Evolutionary conservation across 2,329 filamentous ascomycete genomes (phyloP).

Genomic region (Fusarium marasasianum): DNA sequence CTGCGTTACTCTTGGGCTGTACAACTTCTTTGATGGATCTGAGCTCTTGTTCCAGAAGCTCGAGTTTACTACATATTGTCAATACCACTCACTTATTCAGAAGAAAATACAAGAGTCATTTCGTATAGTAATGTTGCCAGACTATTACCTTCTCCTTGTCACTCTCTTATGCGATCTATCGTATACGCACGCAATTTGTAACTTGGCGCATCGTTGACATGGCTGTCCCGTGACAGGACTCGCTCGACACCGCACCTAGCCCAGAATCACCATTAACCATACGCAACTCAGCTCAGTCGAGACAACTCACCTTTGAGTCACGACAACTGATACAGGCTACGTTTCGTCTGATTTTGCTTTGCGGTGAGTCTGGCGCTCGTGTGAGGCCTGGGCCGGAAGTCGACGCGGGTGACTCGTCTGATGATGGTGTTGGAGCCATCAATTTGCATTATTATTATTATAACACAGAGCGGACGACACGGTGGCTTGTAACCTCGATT

Average conservation of each 20-base stretch:
- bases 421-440: slow-evolving; percentile 47
- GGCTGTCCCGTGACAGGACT: slow-evolving; percentile 51
- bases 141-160: slow-evolving; percentile 54
- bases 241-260: slow-evolving; percentile 57
- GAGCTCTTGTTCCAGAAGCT: slow-evolving; percentile 65
- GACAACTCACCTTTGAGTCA: slow-evolving; percentile 51
- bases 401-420: slow-evolving; percentile 42
- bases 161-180: slow-evolving; percentile 59
- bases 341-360: slow-evolving; percentile 49
- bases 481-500: neutral
- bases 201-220: slow-evolving; percentile 57
- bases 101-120: neutral
- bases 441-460: slow-evolving; percentile 32
- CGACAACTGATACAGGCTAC: slow-evolving; percentile 53
- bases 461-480: slow-evolving; percentile 3
- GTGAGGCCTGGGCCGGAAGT: slow-evolving; percentile 33
- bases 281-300: slow-evolving; percentile 46
- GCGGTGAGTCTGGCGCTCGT: slow-evolving; percentile 20
- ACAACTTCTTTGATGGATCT: slow-evolving; percentile 64
- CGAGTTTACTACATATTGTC: slow-evolving; percentile 57
- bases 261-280: slow-evolving; percentile 52
- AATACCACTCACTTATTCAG: slow-evolving; percentile 14
- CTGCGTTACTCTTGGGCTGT: slow-evolving; percentile 37
- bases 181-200: slow-evolving; percentile 55
- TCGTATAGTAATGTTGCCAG: neutral